Conservation (phyloP, 2,329 filamentous ascomycete species). For the Cladosporium sp. region DNA sequence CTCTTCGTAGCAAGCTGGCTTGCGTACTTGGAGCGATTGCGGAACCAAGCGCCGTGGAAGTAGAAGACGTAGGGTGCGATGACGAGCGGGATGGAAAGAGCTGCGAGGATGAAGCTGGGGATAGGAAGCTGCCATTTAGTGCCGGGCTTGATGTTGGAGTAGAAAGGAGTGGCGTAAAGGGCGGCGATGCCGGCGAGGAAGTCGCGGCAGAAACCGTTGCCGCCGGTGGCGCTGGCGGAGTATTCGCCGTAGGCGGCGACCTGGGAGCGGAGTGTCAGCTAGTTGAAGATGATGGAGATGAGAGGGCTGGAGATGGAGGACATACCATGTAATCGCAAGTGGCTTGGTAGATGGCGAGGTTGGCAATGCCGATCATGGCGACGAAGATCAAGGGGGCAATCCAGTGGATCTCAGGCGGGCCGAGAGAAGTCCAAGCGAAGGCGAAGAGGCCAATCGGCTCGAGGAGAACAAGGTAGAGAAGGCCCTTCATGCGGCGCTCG, state of each 20-base stretch:
- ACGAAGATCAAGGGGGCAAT: constrained; percentile 63
- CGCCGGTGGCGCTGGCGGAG: constrained; percentile 69
- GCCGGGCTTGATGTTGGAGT: constrained; percentile 23
- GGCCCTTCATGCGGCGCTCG: constrained; percentile 62
- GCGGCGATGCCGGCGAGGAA: constrained; percentile 69
- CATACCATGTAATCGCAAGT: constrained; percentile 61
- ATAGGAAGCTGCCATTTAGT: constrained; percentile 36
- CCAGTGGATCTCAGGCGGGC: constrained; percentile 57
- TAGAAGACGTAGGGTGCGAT: constrained; percentile 55
- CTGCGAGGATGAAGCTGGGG: constrained; percentile 52
- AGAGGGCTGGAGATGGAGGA: constrained; percentile 64
- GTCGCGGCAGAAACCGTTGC: constrained; percentile 70
- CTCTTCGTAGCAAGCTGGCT: constrained; percentile 47
- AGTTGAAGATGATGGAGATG: neutral
- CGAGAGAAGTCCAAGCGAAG: constrained; percentile 65
- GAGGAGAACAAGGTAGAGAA: constrained; percentile 58
- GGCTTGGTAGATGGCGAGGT: constrained; percentile 39
- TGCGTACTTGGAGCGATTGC: constrained; percentile 30
- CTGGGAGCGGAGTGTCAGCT: constrained; percentile 49
- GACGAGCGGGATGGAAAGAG: constrained; percentile 47
- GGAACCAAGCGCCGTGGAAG: constrained; percentile 37
- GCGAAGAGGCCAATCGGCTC: constrained; percentile 65
- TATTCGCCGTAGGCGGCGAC: constrained; percentile 69
- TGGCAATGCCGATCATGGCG: constrained; percentile 66
- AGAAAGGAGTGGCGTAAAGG: constrained; percentile 58